Evolutionary conservation across 2,329 filamentous ascomycete species (phyloP), one percentile per base, ranked within the genome.

Genomic region (Exophiala xenobiotica): DNA sequence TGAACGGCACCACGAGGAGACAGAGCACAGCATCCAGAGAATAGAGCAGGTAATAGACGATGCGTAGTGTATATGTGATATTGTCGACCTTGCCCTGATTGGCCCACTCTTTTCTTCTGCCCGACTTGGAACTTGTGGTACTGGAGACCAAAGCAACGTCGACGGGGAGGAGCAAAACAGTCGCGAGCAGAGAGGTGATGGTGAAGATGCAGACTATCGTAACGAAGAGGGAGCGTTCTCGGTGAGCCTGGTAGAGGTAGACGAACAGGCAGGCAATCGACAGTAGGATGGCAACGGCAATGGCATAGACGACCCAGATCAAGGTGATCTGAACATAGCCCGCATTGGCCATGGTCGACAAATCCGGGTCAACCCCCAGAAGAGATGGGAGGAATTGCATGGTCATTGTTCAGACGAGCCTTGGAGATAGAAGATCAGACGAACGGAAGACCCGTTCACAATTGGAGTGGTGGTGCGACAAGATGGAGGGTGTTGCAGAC

Each of bases 111-210:
- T 96, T 96, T 74, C 95, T 95, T 42, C 80, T 79, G 53, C 93
- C 93, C 26, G 86, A 76, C 42, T 83, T 80, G 4, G 85, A 80
- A 49, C 85, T 85, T 11, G 84, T 86, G 0, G 93, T 99, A 5
- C 90, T 90, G 1, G 92, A 96, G 41, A 96, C 87, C 61, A 99
- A 81, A 8, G 93, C 93, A 61, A 97, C 90, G 69, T 99, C 93
- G 68, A 97, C 92, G 19, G 93, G 93, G 22, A 96, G 82, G 18
- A 99, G 81, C 26, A 99, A 81, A 22, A 96, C 85, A 1, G 93
- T 99, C 11, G 93, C 93, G 48, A 99, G 83, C 23, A 99, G 81
- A 6, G 88, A 81, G 7, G 91, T 90, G 39, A 96, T 79, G 49
- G 90, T 93, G 70, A 96, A 74, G 62, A 95, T 90, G 68, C 89